A percentile compares a stretch with the other conserved stretches of the same genome.
phyloP scores from a whole-genome alignment of 495 filamentous ascomycete species.

The Penicillium longicatenatum region DNA sequence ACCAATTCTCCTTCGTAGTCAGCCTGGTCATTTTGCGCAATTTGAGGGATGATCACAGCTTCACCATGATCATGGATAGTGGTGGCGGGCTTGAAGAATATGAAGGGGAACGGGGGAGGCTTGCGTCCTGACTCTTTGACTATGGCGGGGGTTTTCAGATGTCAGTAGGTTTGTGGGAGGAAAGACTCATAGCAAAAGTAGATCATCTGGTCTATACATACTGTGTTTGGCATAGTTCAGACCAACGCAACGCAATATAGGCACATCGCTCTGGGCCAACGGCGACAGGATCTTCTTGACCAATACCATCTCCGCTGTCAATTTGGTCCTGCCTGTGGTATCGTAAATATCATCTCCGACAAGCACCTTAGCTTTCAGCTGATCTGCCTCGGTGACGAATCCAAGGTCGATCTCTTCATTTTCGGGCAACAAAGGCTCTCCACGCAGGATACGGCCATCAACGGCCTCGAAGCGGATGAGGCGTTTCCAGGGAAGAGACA shows the following conservation, averaged over 20 bases:
- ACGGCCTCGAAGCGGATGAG: constrained; percentile 52
- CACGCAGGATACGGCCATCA: constrained; percentile 44
- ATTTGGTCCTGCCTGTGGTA: constrained; percentile 29
- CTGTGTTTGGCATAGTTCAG: constrained; percentile 46
- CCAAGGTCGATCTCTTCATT: constrained; percentile 42
- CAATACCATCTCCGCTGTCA: constrained; percentile 37
- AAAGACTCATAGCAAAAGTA: not conserved
- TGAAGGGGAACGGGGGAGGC: constrained; percentile 48
- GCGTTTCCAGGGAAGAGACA: constrained; percentile 43
- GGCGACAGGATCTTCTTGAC: constrained; percentile 40
- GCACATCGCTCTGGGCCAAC: constrained; percentile 36
- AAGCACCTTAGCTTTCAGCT: constrained; percentile 46
- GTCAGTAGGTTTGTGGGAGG: not conserved
- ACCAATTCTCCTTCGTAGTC: constrained; percentile 59
- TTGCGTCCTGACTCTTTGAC: constrained; percentile 52
- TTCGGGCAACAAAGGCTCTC: constrained; percentile 48
- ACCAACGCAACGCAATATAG: constrained; percentile 42
- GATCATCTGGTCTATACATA: constrained; percentile 20
- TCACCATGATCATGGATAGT: constrained; percentile 43
- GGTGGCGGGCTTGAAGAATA: constrained; percentile 54
- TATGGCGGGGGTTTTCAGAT: constrained; percentile 11
- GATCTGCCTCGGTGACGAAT: constrained; percentile 38
- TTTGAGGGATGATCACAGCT: constrained; percentile 47
- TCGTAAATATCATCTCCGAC: constrained; percentile 44
- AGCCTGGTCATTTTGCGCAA: constrained; percentile 50